Percentiles rank a stretch among this genome's conserved stretches.
Conservation (phyloP, 352 stramenopile genomes). For the Globisporangium nodosum region DNA sequence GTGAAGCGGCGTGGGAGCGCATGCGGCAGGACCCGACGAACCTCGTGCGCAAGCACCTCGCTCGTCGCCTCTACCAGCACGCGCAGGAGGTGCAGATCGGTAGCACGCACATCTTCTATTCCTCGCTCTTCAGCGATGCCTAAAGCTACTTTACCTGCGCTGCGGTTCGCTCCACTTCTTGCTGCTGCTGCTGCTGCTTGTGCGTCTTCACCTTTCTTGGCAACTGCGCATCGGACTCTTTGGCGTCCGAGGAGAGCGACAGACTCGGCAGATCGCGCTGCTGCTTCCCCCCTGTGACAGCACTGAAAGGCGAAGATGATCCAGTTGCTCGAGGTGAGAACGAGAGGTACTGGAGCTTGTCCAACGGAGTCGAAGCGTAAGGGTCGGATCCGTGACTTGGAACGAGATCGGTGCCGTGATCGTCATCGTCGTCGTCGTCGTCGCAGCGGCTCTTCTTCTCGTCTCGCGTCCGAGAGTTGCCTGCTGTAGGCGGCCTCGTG, state of each 20-base stretch:
- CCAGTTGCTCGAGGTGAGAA: constrained; percentile 5
- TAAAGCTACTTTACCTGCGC: constrained; percentile 5
- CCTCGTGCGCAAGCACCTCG: constrained; percentile 49
- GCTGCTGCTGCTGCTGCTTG: constrained; percentile 1
- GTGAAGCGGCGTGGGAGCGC: constrained; percentile 50
- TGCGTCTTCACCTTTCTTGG: constrained; percentile 1
- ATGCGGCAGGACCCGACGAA: constrained; percentile 72
- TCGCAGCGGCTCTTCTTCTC: background rate
- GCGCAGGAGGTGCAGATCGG: constrained; percentile 61
- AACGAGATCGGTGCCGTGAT: constrained; percentile 2
- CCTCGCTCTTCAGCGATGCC: constrained; percentile 41
- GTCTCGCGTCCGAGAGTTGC: background rate
- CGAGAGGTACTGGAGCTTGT: constrained; percentile 9
- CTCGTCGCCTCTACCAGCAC: constrained; percentile 40
- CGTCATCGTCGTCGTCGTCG: background rate
- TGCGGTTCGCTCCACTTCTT: background rate
- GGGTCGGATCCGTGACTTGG: background rate
- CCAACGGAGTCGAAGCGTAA: constrained; percentile 1
- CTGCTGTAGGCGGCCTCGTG: background rate
- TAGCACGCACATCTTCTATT: constrained; percentile 59
- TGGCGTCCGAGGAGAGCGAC: constrained; percentile 3
- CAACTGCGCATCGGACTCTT: background rate
- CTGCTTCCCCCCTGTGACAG: background rate
- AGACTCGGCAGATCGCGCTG: constrained; percentile 8
- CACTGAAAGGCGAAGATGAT: background rate